Evolutionary conservation across 768 basidiomycete species (phyloP).

Genomic region (Pholiota conissans): DNA sequence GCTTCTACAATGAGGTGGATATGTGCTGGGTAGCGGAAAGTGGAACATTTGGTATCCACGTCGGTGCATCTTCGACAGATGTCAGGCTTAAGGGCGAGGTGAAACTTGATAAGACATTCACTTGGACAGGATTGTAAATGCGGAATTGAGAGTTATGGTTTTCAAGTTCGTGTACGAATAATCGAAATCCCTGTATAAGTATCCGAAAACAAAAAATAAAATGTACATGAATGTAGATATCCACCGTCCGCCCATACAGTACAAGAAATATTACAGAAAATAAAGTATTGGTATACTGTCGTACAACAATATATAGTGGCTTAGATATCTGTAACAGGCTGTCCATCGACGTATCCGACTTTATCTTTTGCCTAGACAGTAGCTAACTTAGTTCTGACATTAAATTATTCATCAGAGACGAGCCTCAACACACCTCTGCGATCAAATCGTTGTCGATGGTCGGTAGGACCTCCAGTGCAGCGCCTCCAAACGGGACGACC

Average conservation of each 20-base stretch:
- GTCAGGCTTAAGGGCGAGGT: conserved; percentile 35
- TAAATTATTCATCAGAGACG: neutral
- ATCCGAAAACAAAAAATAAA: no score
- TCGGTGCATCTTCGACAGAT: conserved; percentile 48
- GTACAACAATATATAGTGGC: neutral
- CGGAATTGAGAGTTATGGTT: no score
- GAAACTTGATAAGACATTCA: conserved; percentile 32
- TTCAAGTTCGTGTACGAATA: no score
- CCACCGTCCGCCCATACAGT: neutral
- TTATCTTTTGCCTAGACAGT: conserved; percentile 24
- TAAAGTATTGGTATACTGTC: no score
- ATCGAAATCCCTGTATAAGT: no score
- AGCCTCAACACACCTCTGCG: conserved; percentile 39
- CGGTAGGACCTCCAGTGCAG: conserved; percentile 58
- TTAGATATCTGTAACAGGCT: conserved; percentile 21
- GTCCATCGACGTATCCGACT: conserved; percentile 19
- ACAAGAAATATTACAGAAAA: neutral
- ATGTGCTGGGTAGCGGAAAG: conserved; percentile 47
- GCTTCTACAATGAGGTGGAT: conserved; percentile 46
- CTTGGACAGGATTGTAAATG: conserved; percentile 46
- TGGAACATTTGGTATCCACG: conserved; percentile 44
- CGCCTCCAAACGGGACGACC: conserved; percentile 57
- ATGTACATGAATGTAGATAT: no score
- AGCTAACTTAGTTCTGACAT: neutral
- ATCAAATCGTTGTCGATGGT: conserved; percentile 61